Conservation (phyloP, 2,329 filamentous ascomycete species). For the Beauveria brongniartii region DNA sequence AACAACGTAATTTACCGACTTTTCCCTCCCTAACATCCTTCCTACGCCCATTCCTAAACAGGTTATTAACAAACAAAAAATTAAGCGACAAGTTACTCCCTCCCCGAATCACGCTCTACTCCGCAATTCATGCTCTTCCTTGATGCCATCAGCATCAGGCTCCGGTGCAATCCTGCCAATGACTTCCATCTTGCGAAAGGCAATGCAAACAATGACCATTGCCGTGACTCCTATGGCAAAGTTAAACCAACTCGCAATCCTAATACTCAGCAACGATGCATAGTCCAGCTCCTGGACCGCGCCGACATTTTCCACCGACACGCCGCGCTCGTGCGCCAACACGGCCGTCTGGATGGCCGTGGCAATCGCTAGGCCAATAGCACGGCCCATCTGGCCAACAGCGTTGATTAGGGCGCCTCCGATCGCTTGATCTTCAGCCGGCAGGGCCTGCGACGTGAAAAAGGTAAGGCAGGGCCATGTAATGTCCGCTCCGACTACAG, state of each 20-base stretch:
- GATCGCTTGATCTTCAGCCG: conserved; percentile 56
- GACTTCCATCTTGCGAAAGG: conserved; percentile 45
- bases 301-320: conserved; percentile 36
- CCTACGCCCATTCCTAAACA: too few relatives aligned
- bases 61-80: neutral
- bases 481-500: conserved; percentile 58
- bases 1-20: neutral
- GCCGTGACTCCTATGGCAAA: conserved; percentile 38
- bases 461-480: conserved; percentile 58
- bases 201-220: conserved; percentile 34
- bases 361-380: conserved; percentile 56
- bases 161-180: conserved; percentile 32
- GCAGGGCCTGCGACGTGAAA: conserved; percentile 55
- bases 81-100: neutral
- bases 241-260: conserved; percentile 45
- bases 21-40: neutral
- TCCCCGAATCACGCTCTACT: neutral
- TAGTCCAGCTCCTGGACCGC: conserved; percentile 34
- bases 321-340: conserved; percentile 40
- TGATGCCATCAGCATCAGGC: conserved; percentile 14
- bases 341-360: conserved; percentile 58
- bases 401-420: conserved; percentile 62
- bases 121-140: conserved; percentile 3
- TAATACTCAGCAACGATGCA: conserved; percentile 38
- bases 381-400: conserved; percentile 55